Percentiles rank a stretch among this genome's conserved stretches.
Evolutionary conservation across 2,329 filamentous ascomycete genomes (phyloP).

Genomic region (Pseudogymnoascus sp.): DNA sequence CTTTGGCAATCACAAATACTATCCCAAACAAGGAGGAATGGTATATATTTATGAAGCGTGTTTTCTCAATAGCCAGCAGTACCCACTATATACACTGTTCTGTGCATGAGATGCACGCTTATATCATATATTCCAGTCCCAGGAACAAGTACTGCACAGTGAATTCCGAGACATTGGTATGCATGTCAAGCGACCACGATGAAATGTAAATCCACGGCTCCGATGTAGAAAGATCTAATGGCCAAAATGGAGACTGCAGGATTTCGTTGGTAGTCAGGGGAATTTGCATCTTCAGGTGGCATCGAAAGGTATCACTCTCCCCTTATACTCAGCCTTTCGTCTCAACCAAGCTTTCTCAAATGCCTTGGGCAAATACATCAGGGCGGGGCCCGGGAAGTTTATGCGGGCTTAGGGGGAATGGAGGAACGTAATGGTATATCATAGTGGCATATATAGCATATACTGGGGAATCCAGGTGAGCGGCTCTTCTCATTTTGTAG

Average conservation of each 20-base stretch:
- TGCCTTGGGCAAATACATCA: not conserved
- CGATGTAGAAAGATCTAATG: not conserved
- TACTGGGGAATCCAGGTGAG: not conserved
- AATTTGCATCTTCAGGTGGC: not conserved
- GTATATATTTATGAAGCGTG: not conserved
- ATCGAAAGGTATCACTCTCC: not conserved
- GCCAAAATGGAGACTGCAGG: not conserved
- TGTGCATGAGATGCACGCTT: not conserved
- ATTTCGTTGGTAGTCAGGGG: not conserved
- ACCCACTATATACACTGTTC: not conserved
- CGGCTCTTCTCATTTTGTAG: not conserved
- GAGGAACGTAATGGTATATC: not conserved
- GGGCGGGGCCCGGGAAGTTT: not conserved
- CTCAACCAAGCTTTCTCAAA: not conserved
- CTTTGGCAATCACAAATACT: not conserved
- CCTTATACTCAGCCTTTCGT: not conserved
- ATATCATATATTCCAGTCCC: not conserved
- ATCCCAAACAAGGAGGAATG: not conserved
- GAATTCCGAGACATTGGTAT: not conserved
- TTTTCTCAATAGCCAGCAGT: too few relatives aligned
- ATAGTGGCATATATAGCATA: not conserved
- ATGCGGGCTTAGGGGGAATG: not conserved
- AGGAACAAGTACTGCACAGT: not conserved
- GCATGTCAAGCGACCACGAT: not conserved
- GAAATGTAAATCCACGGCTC: not conserved